Conservation (phyloP, 352 stramenopile species). For the Phytophthora pini region DNA sequence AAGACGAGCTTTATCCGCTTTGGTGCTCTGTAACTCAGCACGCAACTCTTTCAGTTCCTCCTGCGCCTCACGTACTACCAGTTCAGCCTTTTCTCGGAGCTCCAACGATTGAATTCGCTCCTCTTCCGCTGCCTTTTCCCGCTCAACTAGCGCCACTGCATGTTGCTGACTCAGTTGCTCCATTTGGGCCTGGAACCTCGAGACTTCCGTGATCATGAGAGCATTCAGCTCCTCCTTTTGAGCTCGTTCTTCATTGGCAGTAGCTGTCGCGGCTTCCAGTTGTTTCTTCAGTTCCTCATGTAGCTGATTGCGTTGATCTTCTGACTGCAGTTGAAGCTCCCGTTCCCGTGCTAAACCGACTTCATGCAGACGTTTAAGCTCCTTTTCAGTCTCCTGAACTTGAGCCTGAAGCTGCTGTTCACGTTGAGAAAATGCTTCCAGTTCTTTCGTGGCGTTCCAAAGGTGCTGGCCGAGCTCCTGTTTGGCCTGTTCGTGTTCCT, state of each 20-base stretch:
- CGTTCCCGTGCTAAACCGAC: slow-evolving; percentile 38
- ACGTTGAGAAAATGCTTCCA: slow-evolving; percentile 41
- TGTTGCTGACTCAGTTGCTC: slow-evolving; percentile 38
- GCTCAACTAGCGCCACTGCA: slow-evolving; percentile 19
- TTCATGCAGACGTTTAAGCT: slow-evolving; percentile 34
- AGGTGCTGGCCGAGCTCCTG: slow-evolving; percentile 70
- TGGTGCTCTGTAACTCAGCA: slow-evolving; percentile 35
- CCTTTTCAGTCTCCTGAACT: slow-evolving; percentile 34
- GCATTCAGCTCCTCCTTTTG: slow-evolving; percentile 80
- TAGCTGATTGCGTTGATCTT: slow-evolving; percentile 46
- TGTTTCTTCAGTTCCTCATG: slow-evolving; percentile 49
- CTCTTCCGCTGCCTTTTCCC: slow-evolving; percentile 24
- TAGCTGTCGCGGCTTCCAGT: slow-evolving; percentile 39
- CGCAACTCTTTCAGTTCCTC: slow-evolving; percentile 45
- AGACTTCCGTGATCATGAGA: slow-evolving; percentile 56
- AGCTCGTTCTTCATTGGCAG: slow-evolving; percentile 45
- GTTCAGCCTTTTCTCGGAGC: slow-evolving; percentile 35
- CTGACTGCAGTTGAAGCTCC: slow-evolving; percentile 51
- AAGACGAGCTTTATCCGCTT: slow-evolving; percentile 52
- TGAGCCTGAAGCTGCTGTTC: slow-evolving; percentile 36
- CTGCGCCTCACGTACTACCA: slow-evolving; percentile 30
- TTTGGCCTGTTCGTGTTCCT: slow-evolving; percentile 38
- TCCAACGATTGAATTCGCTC: slow-evolving; percentile 43
- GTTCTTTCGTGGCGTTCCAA: slow-evolving; percentile 62
- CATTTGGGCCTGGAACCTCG: slow-evolving; percentile 48